These are phyloP conservation scores for Gonapodya prolifera DNA, from an alignment of 192 early-diverging fungal species.

Conservation along the genomic window DNA sequence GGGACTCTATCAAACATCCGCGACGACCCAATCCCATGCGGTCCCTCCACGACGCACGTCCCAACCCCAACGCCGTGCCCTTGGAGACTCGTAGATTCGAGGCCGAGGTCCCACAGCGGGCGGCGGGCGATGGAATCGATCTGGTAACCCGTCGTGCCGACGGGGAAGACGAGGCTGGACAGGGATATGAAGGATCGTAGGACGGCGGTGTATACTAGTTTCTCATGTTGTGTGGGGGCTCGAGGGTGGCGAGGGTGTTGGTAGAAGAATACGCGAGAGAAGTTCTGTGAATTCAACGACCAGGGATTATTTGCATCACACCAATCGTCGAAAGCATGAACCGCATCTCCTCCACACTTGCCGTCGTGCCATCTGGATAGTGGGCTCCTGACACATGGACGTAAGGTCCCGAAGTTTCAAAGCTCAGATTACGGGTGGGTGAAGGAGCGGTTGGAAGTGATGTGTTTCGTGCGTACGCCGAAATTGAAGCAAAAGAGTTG, in stretches of 20 bases:
- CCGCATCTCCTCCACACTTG: neutral
- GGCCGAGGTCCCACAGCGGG: slow-evolving; percentile 5
- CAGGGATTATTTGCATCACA: no score
- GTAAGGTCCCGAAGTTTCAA: neutral
- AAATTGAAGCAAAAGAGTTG: neutral
- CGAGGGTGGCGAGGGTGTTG: neutral
- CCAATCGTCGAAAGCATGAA: no score
- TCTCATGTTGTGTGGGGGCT: neutral
- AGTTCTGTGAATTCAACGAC: no score
- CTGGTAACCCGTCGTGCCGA: slow-evolving; percentile 6
- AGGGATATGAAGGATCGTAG: neutral
- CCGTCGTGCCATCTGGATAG: neutral
- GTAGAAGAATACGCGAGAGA: neutral
- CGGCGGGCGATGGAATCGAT: neutral
- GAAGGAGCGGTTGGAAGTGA: neutral
- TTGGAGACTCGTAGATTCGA: neutral
- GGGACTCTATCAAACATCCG: neutral
- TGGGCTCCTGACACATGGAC: neutral
- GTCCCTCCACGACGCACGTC: slow-evolving; percentile 1
- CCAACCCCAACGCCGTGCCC: neutral
- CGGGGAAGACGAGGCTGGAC: neutral
- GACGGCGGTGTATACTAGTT: neutral
- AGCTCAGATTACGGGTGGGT: neutral
- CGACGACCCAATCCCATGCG: slow-evolving; percentile 4
- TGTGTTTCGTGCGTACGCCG: neutral